A percentile compares a stretch with the other conserved stretches of the same genome.
Conservation (phyloP, 2,329 filamentous ascomycete genomes). For the Lasiodiplodia citricola region DNA sequence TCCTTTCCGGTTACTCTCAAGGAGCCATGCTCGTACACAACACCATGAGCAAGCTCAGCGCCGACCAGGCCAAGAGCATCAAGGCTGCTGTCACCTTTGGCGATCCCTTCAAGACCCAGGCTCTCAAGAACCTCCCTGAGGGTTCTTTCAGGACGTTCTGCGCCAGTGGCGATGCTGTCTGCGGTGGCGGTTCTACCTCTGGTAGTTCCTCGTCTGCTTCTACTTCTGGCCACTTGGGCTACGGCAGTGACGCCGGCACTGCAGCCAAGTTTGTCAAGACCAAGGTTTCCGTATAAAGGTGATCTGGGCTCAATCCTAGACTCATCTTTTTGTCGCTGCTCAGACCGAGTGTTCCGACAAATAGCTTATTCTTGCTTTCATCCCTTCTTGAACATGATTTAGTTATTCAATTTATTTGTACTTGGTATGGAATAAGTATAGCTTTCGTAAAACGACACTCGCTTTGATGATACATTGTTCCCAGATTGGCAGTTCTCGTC, state of each 20-base stretch:
- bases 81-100: constrained; percentile 44
- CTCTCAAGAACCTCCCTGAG: constrained; percentile 33
- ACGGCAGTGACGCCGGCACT: constrained; percentile 36
- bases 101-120: constrained; percentile 40
- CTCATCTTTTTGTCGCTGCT: not conserved
- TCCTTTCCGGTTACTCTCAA: constrained; percentile 53
- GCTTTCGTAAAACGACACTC: constrained; percentile 1
- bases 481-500: no score
- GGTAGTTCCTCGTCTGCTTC: constrained; percentile 20
- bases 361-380: not conserved
- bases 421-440: constrained; percentile 3
- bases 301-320: no score
- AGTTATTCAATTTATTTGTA: not conserved
- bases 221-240: constrained; percentile 38
- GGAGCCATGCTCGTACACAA: constrained; percentile 43
- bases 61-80: constrained; percentile 27
- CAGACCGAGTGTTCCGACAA: no score
- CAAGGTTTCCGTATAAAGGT: not conserved
- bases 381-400: constrained; percentile 18
- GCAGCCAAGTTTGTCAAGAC: constrained; percentile 36
- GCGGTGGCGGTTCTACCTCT: constrained; percentile 34
- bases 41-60: constrained; percentile 11
- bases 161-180: constrained; percentile 26
- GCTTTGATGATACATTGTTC: not conserved
- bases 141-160: constrained; percentile 34